A percentile compares a stretch with the other conserved stretches of the same genome.
Conservation (phyloP, 768 basidiomycete genomes). For the Tylopilus rubrobrunneus region DNA sequence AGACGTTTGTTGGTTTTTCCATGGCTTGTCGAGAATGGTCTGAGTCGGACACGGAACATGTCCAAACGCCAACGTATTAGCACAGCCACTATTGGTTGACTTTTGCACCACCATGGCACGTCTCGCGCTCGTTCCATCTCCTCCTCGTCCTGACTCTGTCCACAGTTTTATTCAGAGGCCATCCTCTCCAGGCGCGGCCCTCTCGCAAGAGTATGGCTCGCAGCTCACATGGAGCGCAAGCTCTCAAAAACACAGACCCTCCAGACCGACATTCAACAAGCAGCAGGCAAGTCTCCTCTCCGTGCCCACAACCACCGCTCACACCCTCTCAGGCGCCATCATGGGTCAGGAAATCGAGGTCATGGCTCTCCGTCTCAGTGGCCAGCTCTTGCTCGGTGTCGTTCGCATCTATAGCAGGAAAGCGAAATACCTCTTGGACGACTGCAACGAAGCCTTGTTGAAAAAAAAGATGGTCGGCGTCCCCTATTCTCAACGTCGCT, state of each 20-base stretch:
- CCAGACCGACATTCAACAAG: constrained; percentile 92
- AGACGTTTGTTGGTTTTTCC: not conserved
- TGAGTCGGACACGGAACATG: constrained; percentile 4
- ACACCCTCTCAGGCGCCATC: constrained; percentile 64
- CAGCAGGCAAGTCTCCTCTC: constrained; percentile 55
- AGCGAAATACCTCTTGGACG: constrained; percentile 95
- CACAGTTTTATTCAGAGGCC: constrained; percentile 80
- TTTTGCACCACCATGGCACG: constrained; percentile 23
- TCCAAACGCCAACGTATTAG: not conserved
- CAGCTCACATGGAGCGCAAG: constrained; percentile 98
- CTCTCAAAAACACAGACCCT: constrained; percentile 93
- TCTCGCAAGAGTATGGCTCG: constrained; percentile 96
- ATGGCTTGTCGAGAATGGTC: constrained; percentile 1
- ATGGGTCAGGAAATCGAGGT: constrained; percentile 89
- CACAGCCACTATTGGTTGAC: constrained; percentile 27
- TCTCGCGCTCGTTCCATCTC: not conserved
- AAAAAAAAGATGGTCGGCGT: constrained; percentile 86
- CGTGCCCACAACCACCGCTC: not conserved
- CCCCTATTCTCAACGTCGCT: not conserved
- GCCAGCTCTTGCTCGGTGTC: constrained; percentile 93
- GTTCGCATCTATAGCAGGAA: constrained; percentile 97
- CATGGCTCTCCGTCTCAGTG: constrained; percentile 95
- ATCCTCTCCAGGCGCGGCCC: constrained; percentile 93
- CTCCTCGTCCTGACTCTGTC: not conserved
- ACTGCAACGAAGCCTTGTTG: constrained; percentile 93